Evolutionary conservation across 2,329 filamentous ascomycete genomes (phyloP), one percentile per base, ranked within the genome.

Genomic region (Arthrobotrys iridis): DNA sequence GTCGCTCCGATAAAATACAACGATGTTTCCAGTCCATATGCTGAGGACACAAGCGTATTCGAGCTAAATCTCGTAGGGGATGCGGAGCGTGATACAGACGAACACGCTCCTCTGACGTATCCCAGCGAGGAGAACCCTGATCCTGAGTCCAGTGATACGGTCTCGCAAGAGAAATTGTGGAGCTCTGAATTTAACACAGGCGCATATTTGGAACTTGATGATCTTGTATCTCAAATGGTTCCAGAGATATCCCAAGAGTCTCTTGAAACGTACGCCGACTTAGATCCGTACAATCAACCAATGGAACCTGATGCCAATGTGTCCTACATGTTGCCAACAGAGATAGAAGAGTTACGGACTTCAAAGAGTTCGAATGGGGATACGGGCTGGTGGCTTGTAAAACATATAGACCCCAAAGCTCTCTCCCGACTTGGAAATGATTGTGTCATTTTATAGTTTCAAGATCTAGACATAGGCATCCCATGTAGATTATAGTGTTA

Each of bases 1-100:
- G 3, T 20, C 5, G 2, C 50, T 8, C 50, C 50, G 1, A 55
- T 13, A 5, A 6, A 5, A 3, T 55, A 55, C n/a, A 37, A 55
- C 18, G 50, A 55, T 7, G 50, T 55, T 55, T 55, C 50, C 1
- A 55, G 30, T n/a, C 50, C 50, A 4, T 55, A 55, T 24, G 50
- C 50, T 1, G 50, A 55, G 28, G 50, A 55, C 8, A 55, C 50
- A 7, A 55, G 50, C 13, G 50, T 55, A n/a, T 55, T 55, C 6
- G 50, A 55, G 18, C 10, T 55, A 20, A 55, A 35, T 7, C 50
- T 37, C 30, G 50, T 18, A 1, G 50, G 50, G 18, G 50, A 55
- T n/a, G n/a, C n/a, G 11, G n/a, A 55, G 1, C n/a, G 8, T 33
- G 28, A 5, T n/a, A n/a, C n/a, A 35, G 24, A 20, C 10, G 46